These are phyloP conservation scores for Huntiella bhutanensis DNA, from an alignment of 2,329 filamentous ascomycete genomes.

Conservation along the genomic window DNA sequence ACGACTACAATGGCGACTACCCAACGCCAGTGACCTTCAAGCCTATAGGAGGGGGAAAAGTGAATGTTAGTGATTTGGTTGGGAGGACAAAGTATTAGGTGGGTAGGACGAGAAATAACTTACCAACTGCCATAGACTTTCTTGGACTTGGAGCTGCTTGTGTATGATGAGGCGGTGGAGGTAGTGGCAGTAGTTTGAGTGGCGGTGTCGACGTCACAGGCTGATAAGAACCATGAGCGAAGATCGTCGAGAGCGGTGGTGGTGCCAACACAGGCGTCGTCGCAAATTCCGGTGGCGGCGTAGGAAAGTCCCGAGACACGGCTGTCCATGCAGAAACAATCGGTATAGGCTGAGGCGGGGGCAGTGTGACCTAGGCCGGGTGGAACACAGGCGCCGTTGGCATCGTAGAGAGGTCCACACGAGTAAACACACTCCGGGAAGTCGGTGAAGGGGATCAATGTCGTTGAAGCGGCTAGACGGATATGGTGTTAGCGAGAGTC, in stretches of 20 bases:
- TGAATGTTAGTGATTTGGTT: neutral
- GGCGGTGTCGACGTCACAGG: constrained; percentile 31
- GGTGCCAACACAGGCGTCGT: constrained; percentile 29
- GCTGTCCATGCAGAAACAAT: constrained; percentile 55
- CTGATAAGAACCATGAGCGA: constrained; percentile 49
- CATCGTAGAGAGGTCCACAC: constrained; percentile 46
- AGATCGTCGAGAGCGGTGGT: constrained; percentile 33
- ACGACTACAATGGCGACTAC: constrained; percentile 64
- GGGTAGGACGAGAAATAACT: neutral
- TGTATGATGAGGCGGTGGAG: constrained; percentile 8
- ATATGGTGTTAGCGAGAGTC: neutral
- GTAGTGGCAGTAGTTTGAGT: constrained; percentile 12
- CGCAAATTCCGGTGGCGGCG: constrained; percentile 41
- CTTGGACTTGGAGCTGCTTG: neutral
- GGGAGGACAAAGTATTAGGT: neutral
- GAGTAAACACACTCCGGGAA: constrained; percentile 43
- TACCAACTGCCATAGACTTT: constrained; percentile 9
- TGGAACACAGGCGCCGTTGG: constrained; percentile 52
- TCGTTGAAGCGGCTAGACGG: constrained; percentile 19
- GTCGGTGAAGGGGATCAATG: constrained; percentile 35
- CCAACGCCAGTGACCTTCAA: constrained; percentile 57
- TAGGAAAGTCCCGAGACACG: constrained; percentile 39
- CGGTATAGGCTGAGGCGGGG: constrained; percentile 35
- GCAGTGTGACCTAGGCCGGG: constrained; percentile 21
- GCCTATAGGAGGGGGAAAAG: constrained; percentile 25